Evolutionary conservation across 805 yeast genomes (phyloP).

Genomic region (Kluyveromyces starmeri): DNA sequence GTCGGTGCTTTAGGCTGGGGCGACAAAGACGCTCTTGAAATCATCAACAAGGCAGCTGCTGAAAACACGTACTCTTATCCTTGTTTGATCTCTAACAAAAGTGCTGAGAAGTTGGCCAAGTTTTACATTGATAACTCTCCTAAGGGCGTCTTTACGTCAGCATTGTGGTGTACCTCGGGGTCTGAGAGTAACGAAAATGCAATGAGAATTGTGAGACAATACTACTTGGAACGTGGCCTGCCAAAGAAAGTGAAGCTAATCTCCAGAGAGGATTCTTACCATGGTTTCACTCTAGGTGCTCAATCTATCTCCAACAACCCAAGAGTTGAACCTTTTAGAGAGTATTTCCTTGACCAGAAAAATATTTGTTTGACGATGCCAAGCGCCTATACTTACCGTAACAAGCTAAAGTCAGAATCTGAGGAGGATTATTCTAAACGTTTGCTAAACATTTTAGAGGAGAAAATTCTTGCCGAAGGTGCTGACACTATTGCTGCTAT

Average conservation of each 20-base stretch:
- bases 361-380: constrained; percentile 24
- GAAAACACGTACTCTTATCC: constrained; percentile 34
- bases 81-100: constrained; percentile 26
- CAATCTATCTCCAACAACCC: constrained; percentile 33
- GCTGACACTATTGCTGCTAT: constrained; percentile 38
- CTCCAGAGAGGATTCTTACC: constrained; percentile 38
- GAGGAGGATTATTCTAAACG: constrained; percentile 33
- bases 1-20: constrained; percentile 41
- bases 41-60: constrained; percentile 32
- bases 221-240: constrained; percentile 36
- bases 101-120: constrained; percentile 36
- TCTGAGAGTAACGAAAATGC: constrained; percentile 64
- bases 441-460: constrained; percentile 35
- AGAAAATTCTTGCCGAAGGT: constrained; percentile 34
- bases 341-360: constrained; percentile 20
- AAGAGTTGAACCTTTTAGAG: constrained; percentile 30
- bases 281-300: constrained; percentile 42
- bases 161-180: constrained; percentile 51
- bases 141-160: constrained; percentile 32
- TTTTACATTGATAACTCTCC: constrained; percentile 35
- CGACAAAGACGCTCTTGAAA: constrained; percentile 29
- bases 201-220: constrained; percentile 46
- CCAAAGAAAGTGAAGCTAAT: constrained; percentile 35
- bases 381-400: constrained; percentile 30
- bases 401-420: constrained; percentile 29